Evolutionary conservation across 2,329 filamentous ascomycete species (phyloP).

Genomic region (Fusarium virguliforme): DNA sequence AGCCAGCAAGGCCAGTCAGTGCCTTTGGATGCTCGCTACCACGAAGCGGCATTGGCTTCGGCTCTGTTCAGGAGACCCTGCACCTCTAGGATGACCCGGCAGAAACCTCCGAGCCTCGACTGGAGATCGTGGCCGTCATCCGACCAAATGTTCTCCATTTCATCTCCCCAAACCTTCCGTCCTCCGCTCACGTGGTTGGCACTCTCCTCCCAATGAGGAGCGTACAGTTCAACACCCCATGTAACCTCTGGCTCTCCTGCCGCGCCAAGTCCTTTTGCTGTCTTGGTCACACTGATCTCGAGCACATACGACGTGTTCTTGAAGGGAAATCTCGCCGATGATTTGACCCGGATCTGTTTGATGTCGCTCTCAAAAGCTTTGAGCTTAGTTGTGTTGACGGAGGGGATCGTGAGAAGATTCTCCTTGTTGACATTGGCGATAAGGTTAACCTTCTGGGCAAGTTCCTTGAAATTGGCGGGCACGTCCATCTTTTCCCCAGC

Average conservation of each 20-base stretch:
- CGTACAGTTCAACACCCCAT: conserved; percentile 56
- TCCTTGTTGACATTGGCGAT: conserved; percentile 11
- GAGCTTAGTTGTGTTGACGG: conserved; percentile 33
- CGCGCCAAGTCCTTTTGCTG: conserved; percentile 46
- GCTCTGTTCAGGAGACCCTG: conserved; percentile 50
- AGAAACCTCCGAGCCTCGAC: conserved; percentile 52
- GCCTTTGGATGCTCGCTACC: conserved; percentile 21
- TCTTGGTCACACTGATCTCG: conserved; percentile 54
- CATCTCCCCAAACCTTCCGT: conserved; percentile 54
- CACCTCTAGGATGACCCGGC: conserved; percentile 53
- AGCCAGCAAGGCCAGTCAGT: conserved; percentile 19
- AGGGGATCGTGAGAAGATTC: conserved; percentile 33
- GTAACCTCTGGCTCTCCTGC: conserved; percentile 44
- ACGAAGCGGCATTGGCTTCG: conserved; percentile 25
- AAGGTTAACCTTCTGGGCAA: conserved; percentile 49
- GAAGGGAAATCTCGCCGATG: conserved; percentile 52
- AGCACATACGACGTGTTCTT: conserved; percentile 54
- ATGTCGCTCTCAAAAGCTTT: conserved; percentile 21
- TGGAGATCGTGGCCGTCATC: conserved; percentile 49
- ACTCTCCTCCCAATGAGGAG: conserved; percentile 58
- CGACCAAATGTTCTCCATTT: conserved; percentile 54
- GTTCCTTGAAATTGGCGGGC: conserved; percentile 35
- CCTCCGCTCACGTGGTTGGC: conserved; percentile 51
- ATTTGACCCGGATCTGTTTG: conserved; percentile 48
- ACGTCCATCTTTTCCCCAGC: conserved; percentile 44